phyloP scores from a whole-genome alignment of 305 asterid genomes.

The Fraxinus paxiana region DNA sequence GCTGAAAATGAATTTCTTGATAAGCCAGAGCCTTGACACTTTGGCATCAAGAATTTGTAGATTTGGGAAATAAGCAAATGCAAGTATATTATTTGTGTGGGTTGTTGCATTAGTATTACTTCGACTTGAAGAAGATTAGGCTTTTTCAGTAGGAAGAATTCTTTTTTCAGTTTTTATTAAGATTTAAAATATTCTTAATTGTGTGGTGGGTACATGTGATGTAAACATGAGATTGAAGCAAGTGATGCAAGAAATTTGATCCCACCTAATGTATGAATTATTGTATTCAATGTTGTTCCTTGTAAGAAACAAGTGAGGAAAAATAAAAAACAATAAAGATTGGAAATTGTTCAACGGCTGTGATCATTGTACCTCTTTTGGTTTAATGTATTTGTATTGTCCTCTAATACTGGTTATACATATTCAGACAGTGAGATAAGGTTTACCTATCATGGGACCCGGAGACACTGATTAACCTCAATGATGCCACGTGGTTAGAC shows the following conservation, averaged over 20 bases:
- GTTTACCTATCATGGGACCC: conserved; percentile 31
- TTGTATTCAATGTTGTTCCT: conserved; percentile 9
- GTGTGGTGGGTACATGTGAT: conserved; percentile 20
- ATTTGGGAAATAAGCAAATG: conserved; percentile 52
- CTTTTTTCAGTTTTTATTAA: conserved; percentile 18
- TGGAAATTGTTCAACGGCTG: conserved; percentile 17
- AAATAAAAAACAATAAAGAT: background rate
- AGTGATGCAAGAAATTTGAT: conserved; percentile 27
- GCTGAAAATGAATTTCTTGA: conserved; percentile 51
- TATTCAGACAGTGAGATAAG: conserved; percentile 27
- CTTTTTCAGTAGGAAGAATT: conserved; percentile 32
- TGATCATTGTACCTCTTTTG: conserved; percentile 30
- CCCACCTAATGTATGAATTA: conserved; percentile 16
- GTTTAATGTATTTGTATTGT: conserved; percentile 24
- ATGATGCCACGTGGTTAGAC: background rate
- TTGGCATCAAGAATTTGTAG: conserved; percentile 25
- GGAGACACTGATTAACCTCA: conserved; percentile 8
- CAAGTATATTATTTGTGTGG: conserved; percentile 30
- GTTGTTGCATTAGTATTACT: conserved; percentile 31
- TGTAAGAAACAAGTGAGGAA: conserved; percentile 13
- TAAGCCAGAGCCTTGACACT: conserved; percentile 53
- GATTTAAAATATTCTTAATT: conserved; percentile 34
- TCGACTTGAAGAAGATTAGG: conserved; percentile 30
- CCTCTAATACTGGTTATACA: conserved; percentile 9
- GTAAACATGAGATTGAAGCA: background rate